Conservation (phyloP, 1,139 yeast species). For the Protomyces pachydermus region DNA sequence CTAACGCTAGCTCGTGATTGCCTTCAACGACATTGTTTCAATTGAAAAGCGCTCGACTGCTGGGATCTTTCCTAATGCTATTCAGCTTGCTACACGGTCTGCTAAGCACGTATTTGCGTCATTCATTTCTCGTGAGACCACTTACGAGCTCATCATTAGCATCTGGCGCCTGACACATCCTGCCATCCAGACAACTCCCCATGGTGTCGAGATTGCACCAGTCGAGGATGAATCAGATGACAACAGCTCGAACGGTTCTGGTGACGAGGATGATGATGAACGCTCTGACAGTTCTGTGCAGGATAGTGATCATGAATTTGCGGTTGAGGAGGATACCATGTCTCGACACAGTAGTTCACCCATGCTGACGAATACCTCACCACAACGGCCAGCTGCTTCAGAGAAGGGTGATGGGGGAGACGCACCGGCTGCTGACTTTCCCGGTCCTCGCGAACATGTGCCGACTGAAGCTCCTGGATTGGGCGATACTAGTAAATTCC, state of each 20-base stretch:
- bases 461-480: conserved; percentile 52
- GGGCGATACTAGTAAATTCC: conserved; percentile 49
- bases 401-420: background rate
- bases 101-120: conserved; percentile 73
- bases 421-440: conserved; percentile 29
- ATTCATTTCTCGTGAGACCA: conserved; percentile 73
- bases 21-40: conserved; percentile 63
- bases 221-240: conserved; percentile 34
- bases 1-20: conserved; percentile 48
- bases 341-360: background rate
- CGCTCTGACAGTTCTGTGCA: conserved; percentile 31
- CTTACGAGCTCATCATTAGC: conserved; percentile 57
- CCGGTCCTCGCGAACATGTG: conserved; percentile 55
- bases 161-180: conserved; percentile 39
- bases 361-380: background rate
- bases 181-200: conserved; percentile 42
- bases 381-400: background rate
- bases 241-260: background rate
- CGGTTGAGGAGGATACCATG: background rate
- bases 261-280: conserved; percentile 34
- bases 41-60: conserved; percentile 81
- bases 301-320: conserved; percentile 30
- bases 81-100: conserved; percentile 62
- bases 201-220: conserved; percentile 43
- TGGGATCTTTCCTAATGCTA: conserved; percentile 88